Evolutionary conservation across 305 asterid genomes (phyloP).

Genomic region (Fraxinus ornus): DNA sequence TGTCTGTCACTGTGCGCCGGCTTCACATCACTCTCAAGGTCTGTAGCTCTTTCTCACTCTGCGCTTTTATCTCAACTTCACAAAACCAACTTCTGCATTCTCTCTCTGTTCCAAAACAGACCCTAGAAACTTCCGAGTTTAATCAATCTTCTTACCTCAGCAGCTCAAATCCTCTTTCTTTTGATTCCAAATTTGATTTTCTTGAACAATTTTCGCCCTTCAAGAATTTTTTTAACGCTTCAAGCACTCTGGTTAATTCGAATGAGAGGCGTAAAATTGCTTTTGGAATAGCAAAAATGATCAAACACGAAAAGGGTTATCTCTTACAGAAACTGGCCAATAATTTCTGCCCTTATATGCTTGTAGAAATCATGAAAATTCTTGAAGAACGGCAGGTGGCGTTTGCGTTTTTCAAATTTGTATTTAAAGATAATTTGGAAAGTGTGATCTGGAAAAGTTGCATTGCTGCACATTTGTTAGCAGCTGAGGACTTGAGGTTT

Average conservation of each 20-base stretch:
- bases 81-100: conserved; percentile 27
- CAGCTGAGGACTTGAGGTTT: conserved; percentile 44
- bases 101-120: conserved; percentile 22
- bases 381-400: conserved; percentile 48
- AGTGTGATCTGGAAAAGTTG: conserved; percentile 50
- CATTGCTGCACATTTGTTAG: conserved; percentile 55
- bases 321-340: conserved; percentile 47
- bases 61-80: conserved; percentile 30
- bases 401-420: conserved; percentile 70
- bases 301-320: conserved; percentile 45
- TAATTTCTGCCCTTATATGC: conserved; percentile 50
- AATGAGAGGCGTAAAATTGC: conserved; percentile 73
- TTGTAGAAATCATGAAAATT: conserved; percentile 60
- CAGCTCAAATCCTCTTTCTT: conserved; percentile 32
- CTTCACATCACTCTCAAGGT: conserved; percentile 46
- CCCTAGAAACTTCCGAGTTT: conserved; percentile 24
- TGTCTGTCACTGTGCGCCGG: conserved; percentile 56
- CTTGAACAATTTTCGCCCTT: conserved; percentile 67
- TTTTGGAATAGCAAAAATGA: conserved; percentile 56
- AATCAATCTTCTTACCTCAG: conserved; percentile 23
- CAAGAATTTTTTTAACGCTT: conserved; percentile 20
- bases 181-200: conserved; percentile 44
- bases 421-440: conserved; percentile 52
- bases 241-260: conserved; percentile 42
- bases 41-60: conserved; percentile 33